phyloP scores from a whole-genome alignment of 805 yeast genomes.

The Candida ovalis region DNA sequence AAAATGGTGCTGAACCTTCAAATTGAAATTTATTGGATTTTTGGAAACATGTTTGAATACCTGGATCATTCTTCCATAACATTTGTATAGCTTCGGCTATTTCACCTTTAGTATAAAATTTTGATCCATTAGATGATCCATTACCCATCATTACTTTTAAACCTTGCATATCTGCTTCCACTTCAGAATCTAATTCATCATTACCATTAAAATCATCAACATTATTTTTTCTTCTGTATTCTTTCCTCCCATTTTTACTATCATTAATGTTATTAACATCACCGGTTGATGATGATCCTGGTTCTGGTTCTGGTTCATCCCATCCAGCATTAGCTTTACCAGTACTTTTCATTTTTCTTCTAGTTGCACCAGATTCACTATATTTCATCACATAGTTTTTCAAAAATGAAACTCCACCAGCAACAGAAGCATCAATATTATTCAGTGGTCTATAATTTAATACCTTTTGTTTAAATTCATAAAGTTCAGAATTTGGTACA shows the following conservation, averaged over 20 bases:
- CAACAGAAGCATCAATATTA: conserved; percentile 59
- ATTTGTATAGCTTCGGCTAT: conserved; percentile 67
- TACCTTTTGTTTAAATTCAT: conserved; percentile 44
- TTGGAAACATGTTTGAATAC: conserved; percentile 54
- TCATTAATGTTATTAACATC: conserved; percentile 1
- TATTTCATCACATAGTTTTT: conserved; percentile 63
- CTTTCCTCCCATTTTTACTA: conserved; percentile 1
- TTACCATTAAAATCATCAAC: conserved; percentile 12
- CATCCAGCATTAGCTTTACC: conserved; percentile 42
- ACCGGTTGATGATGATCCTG: too few relatives aligned
- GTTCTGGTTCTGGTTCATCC: conserved; percentile 14
- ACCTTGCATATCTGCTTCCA: neutral
- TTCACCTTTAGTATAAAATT: conserved; percentile 34
- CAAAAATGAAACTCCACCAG: conserved; percentile 62
- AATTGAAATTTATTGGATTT: conserved; percentile 77
- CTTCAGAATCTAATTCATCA: conserved; percentile 6
- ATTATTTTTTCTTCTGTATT: conserved; percentile 1
- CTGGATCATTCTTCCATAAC: conserved; percentile 70
- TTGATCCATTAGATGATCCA: neutral
- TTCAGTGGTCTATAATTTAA: conserved; percentile 56
- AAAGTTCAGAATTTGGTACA: conserved; percentile 43
- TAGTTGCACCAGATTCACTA: conserved; percentile 49
- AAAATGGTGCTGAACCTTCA: conserved; percentile 78
- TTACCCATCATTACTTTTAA: conserved; percentile 1
- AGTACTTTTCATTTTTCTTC: conserved; percentile 50